phyloP scores from a whole-genome alignment of 352 stramenopile species.

The Phytopythium aichiense region DNA sequence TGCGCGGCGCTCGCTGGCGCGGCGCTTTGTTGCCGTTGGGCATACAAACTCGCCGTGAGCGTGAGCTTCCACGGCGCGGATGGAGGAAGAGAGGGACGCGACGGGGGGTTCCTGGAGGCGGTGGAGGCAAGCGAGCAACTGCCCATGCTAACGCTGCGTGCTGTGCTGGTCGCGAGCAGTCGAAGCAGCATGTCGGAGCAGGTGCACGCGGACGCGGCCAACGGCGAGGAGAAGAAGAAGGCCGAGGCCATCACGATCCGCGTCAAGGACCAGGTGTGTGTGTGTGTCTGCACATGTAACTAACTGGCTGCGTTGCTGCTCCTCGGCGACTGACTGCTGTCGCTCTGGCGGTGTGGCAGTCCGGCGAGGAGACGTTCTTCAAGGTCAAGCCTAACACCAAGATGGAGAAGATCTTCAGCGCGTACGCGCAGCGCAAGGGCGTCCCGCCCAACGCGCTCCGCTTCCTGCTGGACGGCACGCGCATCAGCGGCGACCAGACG shows the following conservation, averaged over 20 bases:
- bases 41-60: not conserved
- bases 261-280: conserved; percentile 77
- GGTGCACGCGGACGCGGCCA: conserved; percentile 33
- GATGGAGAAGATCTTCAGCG: conserved; percentile 98
- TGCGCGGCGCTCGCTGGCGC: not conserved
- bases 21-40: not conserved
- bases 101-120: not conserved
- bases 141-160: not conserved
- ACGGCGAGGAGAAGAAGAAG: conserved; percentile 85
- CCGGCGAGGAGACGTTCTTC: conserved; percentile 96
- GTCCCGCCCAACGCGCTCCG: conserved; percentile 87
- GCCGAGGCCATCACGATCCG: conserved; percentile 84
- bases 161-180: conserved; percentile 1
- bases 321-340: not conserved
- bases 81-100: not conserved
- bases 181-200: conserved; percentile 55
- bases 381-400: conserved; percentile 99
- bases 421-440: conserved; percentile 94
- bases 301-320: not conserved
- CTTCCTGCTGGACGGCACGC: conserved; percentile 96
- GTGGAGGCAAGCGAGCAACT: too few relatives aligned
- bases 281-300: conserved; percentile 7
- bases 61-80: not conserved
- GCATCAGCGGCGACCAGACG: conserved; percentile 92
- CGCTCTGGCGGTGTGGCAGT: conserved; percentile 30